Conservation (phyloP, 2,329 filamentous ascomycete genomes). For the Fusarium sp. region DNA sequence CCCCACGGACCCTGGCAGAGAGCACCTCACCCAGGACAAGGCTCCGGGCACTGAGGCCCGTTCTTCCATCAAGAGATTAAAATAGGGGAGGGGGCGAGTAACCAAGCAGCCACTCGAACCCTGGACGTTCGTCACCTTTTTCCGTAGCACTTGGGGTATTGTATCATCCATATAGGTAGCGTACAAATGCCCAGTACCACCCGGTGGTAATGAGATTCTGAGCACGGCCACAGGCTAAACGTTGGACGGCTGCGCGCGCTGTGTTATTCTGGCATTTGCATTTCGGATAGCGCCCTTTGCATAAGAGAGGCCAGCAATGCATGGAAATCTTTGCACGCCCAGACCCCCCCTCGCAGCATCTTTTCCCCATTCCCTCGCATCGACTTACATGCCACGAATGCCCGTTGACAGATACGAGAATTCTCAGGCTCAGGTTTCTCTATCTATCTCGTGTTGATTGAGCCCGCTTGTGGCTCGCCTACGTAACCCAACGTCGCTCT, state of each 20-base stretch:
- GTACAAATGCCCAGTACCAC: not conserved
- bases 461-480: slow-evolving; percentile 1
- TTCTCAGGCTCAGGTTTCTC: not conserved
- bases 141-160: slow-evolving; percentile 6
- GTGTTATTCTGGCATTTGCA: not conserved
- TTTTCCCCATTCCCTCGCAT: not conserved
- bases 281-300: slow-evolving; percentile 1
- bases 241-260: not conserved
- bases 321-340: slow-evolving; percentile 12
- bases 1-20: not conserved
- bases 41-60: not conserved
- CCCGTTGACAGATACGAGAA: slow-evolving; percentile 10
- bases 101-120: slow-evolving; percentile 20
- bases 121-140: slow-evolving; percentile 22
- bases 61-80: slow-evolving; percentile 29
- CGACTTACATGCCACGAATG: not conserved
- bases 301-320: slow-evolving; percentile 28
- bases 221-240: not conserved
- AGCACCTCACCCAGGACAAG: not conserved
- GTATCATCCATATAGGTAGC: slow-evolving; percentile 12
- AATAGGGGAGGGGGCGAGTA: slow-evolving; percentile 21
- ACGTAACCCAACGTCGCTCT: slow-evolving; percentile 14
- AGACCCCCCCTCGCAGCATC: slow-evolving; percentile 6
- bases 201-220: not conserved
- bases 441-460: slow-evolving; percentile 7